phyloP scores from a whole-genome alignment of 2,329 filamentous ascomycete genomes.

The Chaetomium sp. region DNA sequence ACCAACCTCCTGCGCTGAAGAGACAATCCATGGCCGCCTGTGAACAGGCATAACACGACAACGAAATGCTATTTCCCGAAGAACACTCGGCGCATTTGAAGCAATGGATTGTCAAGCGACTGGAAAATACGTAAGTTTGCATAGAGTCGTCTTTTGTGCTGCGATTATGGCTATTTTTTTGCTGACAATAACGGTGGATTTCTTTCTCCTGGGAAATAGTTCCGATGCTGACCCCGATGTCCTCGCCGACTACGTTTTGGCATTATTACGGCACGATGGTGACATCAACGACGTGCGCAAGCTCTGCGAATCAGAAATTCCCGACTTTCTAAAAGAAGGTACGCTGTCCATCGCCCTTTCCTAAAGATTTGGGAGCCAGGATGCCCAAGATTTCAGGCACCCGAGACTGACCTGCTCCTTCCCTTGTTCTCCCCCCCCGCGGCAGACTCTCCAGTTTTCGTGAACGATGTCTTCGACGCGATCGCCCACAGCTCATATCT shows the following conservation, averaged over 20 bases:
- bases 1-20: too few species aligned
- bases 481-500: slow-evolving; percentile 57
- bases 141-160: not conserved
- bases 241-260: slow-evolving; percentile 78
- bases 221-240: slow-evolving; percentile 77
- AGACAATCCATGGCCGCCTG: not conserved
- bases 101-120: slow-evolving; percentile 69
- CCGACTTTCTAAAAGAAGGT: slow-evolving; percentile 69
- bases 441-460: slow-evolving; percentile 54
- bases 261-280: slow-evolving; percentile 65
- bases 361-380: too few species aligned
- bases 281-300: slow-evolving; percentile 56
- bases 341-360: slow-evolving; percentile 6
- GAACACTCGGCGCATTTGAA: slow-evolving; percentile 60
- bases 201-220: slow-evolving; percentile 33
- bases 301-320: slow-evolving; percentile 65
- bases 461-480: slow-evolving; percentile 63
- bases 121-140: slow-evolving; percentile 62
- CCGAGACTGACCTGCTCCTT: not conserved
- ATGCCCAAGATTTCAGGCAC: not conserved
- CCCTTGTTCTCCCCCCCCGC: not conserved
- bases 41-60: not conserved
- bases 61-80: slow-evolving; percentile 55
- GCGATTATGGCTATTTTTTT: too few species aligned
- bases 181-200: too few species aligned